phyloP scores from a whole-genome alignment of 2,329 filamentous ascomycete species.

The Shiraia bambusicola region DNA sequence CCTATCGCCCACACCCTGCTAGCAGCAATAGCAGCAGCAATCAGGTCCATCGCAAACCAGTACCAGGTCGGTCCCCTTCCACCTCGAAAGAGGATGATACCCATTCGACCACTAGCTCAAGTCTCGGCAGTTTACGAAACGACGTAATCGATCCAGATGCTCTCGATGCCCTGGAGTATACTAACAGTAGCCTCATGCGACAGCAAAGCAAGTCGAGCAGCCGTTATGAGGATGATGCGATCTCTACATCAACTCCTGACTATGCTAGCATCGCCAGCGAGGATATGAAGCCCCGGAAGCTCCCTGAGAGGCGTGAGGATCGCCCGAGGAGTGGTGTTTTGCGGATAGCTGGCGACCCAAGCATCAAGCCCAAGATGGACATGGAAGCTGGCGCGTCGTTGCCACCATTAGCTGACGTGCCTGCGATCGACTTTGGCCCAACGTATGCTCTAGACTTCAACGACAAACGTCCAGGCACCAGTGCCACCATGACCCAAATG shows the following conservation, averaged over 20 bases:
- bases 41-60: slow-evolving; percentile 42
- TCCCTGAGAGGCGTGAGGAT: slow-evolving; percentile 58
- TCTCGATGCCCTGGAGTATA: slow-evolving; percentile 45
- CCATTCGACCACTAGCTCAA: slow-evolving; percentile 45
- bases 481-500: slow-evolving; percentile 52
- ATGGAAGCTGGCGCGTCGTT: slow-evolving; percentile 51
- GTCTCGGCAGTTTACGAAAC: slow-evolving; percentile 47
- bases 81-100: slow-evolving; percentile 39
- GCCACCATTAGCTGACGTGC: slow-evolving; percentile 57
- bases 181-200: slow-evolving; percentile 34
- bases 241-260: slow-evolving; percentile 69
- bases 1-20: slow-evolving; percentile 28
- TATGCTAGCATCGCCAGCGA: slow-evolving; percentile 67
- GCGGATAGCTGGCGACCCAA: slow-evolving; percentile 68
- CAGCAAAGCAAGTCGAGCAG: slow-evolving; percentile 48
- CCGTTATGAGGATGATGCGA: slow-evolving; percentile 65
- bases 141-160: slow-evolving; percentile 49
- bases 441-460: slow-evolving; percentile 69
- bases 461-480: slow-evolving; percentile 57
- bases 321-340: slow-evolving; percentile 76
- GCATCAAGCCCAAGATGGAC: slow-evolving; percentile 45
- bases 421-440: slow-evolving; percentile 80
- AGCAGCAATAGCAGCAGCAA: slow-evolving; percentile 26
- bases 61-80: slow-evolving; percentile 46
- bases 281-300: slow-evolving; percentile 41